A percentile compares a stretch with the other conserved stretches of the same genome.
phyloP scores from a whole-genome alignment of 2,329 filamentous ascomycete species.

The Eutypa lata region DNA sequence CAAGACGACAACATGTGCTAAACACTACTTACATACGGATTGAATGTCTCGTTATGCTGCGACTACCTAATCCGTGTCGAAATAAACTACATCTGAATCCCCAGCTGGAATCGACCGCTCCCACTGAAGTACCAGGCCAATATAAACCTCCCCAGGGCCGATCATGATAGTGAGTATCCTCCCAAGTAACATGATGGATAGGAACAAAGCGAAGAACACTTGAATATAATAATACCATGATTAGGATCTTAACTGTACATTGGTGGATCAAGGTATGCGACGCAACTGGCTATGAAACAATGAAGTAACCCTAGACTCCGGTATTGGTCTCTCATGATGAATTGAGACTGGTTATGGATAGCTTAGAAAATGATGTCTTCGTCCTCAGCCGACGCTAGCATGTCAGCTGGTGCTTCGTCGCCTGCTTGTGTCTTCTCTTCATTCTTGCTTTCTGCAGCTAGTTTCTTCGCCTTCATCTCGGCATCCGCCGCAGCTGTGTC shows the following conservation, averaged over 20 bases:
- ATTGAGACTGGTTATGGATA: neutral
- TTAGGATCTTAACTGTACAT: neutral
- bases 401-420: slow-evolving; percentile 52
- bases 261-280: neutral
- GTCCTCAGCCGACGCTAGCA: slow-evolving; percentile 74
- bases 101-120: too few relatives aligned
- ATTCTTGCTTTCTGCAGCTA: slow-evolving; percentile 40
- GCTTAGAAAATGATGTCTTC: slow-evolving; percentile 80
- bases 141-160: too few relatives aligned
- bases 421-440: slow-evolving; percentile 36
- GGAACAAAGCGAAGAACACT: neutral
- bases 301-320: neutral
- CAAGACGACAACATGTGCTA: too few relatives aligned
- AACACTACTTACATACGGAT: too few relatives aligned
- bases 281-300: neutral
- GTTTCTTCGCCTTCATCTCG: slow-evolving; percentile 72
- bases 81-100: too few relatives aligned
- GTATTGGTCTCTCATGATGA: neutral
- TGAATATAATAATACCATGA: neutral
- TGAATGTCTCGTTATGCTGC: too few relatives aligned
- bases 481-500: slow-evolving; percentile 70
- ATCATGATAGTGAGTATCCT: neutral
- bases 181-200: neutral
- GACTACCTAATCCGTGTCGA: too few relatives aligned
- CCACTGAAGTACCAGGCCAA: too few relatives aligned